These are phyloP conservation scores for Brassica balearica DNA, from an alignment of 441 rosid species.

Conservation along the genomic window DNA sequence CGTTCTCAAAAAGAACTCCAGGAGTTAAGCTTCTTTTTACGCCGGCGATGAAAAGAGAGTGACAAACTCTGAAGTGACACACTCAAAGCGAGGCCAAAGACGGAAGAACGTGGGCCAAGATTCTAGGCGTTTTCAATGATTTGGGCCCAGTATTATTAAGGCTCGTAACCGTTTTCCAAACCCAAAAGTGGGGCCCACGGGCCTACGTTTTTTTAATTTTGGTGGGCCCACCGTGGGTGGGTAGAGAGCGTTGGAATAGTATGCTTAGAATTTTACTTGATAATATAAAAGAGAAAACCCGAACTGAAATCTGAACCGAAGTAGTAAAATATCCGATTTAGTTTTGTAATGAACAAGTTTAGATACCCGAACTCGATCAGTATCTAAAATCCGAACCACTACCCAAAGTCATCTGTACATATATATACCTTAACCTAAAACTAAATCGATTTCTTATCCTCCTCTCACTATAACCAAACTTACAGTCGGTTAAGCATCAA, in stretches of 20 bases:
- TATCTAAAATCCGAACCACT: not conserved
- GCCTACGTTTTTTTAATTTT: not conserved
- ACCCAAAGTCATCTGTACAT: not conserved
- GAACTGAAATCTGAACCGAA: not conserved
- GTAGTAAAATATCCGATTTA: too few species aligned
- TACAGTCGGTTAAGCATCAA: not conserved
- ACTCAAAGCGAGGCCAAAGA: not conserved
- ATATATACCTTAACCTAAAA: not conserved
- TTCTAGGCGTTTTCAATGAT: not conserved
- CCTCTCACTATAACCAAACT: not conserved
- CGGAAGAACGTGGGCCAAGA: too few species aligned
- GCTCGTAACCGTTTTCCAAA: not conserved
- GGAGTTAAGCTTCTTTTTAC: conserved; percentile 1
- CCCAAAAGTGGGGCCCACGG: too few species aligned
- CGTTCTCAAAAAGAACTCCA: too few species aligned
- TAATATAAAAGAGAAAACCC: too few species aligned
- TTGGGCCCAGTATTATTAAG: not conserved
- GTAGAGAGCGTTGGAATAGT: too few species aligned
- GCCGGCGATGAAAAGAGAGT: too few species aligned
- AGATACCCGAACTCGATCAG: not conserved
- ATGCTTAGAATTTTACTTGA: not conserved
- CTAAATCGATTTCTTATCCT: not conserved
- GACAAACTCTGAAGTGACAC: not conserved
- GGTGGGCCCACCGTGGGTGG: not conserved
- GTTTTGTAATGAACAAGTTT: not conserved